These are phyloP conservation scores for Boletus vinaceobasis DNA, from an alignment of 768 basidiomycete species.

Conservation along the genomic window DNA sequence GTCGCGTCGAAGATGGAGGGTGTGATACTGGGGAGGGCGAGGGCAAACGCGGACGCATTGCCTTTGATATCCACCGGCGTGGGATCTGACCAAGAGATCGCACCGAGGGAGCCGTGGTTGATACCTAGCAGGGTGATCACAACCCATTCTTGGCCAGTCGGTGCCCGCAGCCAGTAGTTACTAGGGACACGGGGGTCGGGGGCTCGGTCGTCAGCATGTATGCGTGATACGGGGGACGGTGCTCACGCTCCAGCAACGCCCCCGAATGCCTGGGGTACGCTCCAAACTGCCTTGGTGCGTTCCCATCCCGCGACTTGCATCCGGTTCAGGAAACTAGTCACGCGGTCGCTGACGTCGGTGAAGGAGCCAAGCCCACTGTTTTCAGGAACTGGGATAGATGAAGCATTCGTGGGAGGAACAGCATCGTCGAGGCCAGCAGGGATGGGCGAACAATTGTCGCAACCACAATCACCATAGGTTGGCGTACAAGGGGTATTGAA, in stretches of 20 bases:
- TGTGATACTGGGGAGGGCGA: conserved; percentile 42
- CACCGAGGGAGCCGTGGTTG: conserved; percentile 65
- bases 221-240: background rate
- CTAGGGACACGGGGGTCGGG: conserved; percentile 6
- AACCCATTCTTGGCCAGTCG: conserved; percentile 66
- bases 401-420: conserved; percentile 22
- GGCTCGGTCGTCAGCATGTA: background rate
- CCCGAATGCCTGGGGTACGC: conserved; percentile 76
- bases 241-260: conserved; percentile 35
- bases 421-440: conserved; percentile 39
- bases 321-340: conserved; percentile 61
- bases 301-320: conserved; percentile 63
- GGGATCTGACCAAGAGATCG: conserved; percentile 50
- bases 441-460: conserved; percentile 50
- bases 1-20: conserved; percentile 45
- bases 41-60: conserved; percentile 48
- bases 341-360: conserved; percentile 62
- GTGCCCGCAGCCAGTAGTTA: conserved; percentile 58
- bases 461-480: conserved; percentile 73
- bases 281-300: conserved; percentile 67
- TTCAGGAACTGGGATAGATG: conserved; percentile 12
- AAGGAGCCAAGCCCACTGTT: conserved; percentile 38
- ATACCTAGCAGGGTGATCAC: conserved; percentile 62
- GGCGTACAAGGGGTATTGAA: conserved; percentile 62
- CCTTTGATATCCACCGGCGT: conserved; percentile 51